These are phyloP conservation scores for Aspergillus versicolor DNA, from an alignment of 2,329 filamentous ascomycete species.

Conservation along the genomic window DNA sequence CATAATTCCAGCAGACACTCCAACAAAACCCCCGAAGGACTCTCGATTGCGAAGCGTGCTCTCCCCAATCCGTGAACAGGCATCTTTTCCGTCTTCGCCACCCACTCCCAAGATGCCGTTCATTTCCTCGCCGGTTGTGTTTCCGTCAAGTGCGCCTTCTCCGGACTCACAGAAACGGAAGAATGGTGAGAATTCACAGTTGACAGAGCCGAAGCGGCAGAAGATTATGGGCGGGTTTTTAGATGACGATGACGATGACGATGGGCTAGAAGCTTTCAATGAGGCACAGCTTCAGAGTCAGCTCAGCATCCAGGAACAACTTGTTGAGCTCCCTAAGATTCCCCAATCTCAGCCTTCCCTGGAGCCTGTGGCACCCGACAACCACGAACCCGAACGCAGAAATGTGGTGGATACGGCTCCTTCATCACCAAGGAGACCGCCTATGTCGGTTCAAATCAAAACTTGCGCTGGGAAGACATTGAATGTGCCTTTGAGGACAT, in stretches of 20 bases:
- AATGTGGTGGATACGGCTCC: conserved; percentile 4
- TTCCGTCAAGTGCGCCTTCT: conserved; percentile 38
- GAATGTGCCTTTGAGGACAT: conserved; percentile 41
- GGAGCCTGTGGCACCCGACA: neutral
- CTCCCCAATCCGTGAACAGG: conserved; percentile 16
- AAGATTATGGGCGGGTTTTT: conserved; percentile 44
- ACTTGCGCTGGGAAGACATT: conserved; percentile 52
- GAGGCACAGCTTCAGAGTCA: conserved; percentile 32
- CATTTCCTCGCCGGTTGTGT: conserved; percentile 40
- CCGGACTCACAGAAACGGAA: conserved; percentile 43
- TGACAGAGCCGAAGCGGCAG: conserved; percentile 38
- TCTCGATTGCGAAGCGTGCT: conserved; percentile 14
- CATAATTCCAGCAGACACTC: conserved; percentile 32
- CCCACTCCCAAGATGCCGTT: conserved; percentile 39
- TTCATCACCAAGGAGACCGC: conserved; percentile 14
- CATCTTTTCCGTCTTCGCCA: conserved; percentile 34
- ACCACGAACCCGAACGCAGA: conserved; percentile 6
- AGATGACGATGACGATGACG: conserved; percentile 38
- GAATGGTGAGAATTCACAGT: conserved; percentile 28
- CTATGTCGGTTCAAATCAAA: conserved; percentile 35
- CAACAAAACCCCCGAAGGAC: conserved; percentile 29
- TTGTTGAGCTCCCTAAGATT: conserved; percentile 18
- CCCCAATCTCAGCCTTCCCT: neutral
- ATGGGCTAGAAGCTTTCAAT: conserved; percentile 25
- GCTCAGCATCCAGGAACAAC: conserved; percentile 29